Base-by-base conservation (phyloP, 2,329 filamentous ascomycete species). In the Dissoconium aciculare region DNA sequence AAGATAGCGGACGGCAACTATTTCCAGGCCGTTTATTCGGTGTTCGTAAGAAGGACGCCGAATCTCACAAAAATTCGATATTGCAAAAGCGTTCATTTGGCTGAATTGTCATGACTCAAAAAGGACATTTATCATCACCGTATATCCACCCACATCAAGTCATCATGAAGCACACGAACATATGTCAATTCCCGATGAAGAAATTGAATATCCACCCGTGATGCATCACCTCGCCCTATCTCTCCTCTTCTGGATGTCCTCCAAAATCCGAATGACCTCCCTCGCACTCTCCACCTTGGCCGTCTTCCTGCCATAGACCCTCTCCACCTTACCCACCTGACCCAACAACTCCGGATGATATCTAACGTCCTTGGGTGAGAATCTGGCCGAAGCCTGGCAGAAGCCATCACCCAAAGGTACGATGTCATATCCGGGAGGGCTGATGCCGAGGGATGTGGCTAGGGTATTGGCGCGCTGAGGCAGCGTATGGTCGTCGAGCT, bases 201-300 rank as follows among this genome's bases (percentile, higher is more conserved):
- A n/a, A n/a, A n/a, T n/a, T n/a, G n/a, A n/a, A n/a, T n/a, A n/a
- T n/a, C n/a, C n/a, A n/a, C n/a, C n/a, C n/a, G n/a, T n/a, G n/a
- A n/a, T n/a, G n/a, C n/a, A n/a, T n/a, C n/a, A n/a, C n/a, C n/a
- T n/a, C n/a, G n/a, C n/a, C n/a, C n/a, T n/a, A n/a, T n/a, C n/a
- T n/a, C 25, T 31, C 28, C 28, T 33, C 21, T 12, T 24, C 23
- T 30, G 31, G 19, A 64, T 51, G 11, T 46, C 47, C 30, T 49
- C 44, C 26, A 67, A 40, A 26, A 63, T 51, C 15, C 31, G 41
- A 16, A 61, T 33, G 6, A 63, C 54, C 17, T 48, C 32, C 34
- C 51, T 45, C n/a, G 63, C 63, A 45, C 62, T 59, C 37, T 57
- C 55, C 35, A 67, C 60, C 44, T 60, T 64, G 0, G 63, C 62